Evolutionary conservation across 352 stramenopile species (phyloP), one percentile per base, ranked within the genome.

Genomic region (Hyaloperonospora arabidopsidis): DNA sequence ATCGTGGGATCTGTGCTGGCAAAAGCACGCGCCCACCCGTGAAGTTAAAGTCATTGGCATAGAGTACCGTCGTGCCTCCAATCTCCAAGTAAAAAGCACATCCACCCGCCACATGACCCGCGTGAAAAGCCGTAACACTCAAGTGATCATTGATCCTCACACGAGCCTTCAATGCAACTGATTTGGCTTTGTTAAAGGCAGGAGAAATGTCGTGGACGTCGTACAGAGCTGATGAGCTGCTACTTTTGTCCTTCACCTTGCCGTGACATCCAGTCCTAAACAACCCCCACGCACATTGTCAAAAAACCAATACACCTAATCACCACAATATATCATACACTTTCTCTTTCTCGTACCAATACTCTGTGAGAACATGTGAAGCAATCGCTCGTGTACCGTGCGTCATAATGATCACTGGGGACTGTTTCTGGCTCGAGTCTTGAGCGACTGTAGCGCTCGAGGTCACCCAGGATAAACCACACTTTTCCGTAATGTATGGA

Each of bases 41-140:
- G 34, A 89, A 59, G 52, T 89, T 92, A 56, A 94, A 92, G 48
- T 88, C 82, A 22, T 83, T 85, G 19, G 84, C 80, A 21, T 72
- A 91, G 19, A 93, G 41, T 40, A 93, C 70, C 1, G 76, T 78
- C n/a, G 75, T 84, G 5, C 64, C 49, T 54, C 82, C 79, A 23
- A 94, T 72, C 59, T 91, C 74, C 45, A 94, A 74, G 51, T 84
- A 71, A 38, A 88, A 94, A 17, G 65, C 72, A 56, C 78, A 93
- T 1, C 84, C 84, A 23, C 84, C 84, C 1, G 71, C 76, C 25
- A 89, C 78, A 54, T 94, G 82, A 0, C 84, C 84, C 1, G 82
- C 72, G 29, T 92, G 84, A 49, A 84, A 89, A n/a, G 84, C 75
- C 1, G 84, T 89, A 35, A 94, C 63, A 49, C 84, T 89, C 4